Base-by-base conservation (phyloP, 371 early-diverging fungal genomes). In the Smittium mucronatum region DNA sequence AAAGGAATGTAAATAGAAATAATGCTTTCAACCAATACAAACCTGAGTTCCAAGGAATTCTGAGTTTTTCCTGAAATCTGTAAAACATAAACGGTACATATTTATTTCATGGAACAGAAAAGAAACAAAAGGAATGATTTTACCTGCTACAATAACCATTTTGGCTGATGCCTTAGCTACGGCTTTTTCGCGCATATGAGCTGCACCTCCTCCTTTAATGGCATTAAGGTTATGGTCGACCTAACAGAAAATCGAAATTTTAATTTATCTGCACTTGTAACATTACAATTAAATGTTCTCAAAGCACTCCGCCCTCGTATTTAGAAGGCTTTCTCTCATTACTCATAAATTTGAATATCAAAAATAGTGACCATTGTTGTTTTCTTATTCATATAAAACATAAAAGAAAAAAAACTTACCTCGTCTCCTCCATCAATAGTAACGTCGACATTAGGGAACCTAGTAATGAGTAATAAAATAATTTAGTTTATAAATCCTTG, bases 391-490 rank as follows among this genome's bases (percentile, higher is more conserved):
- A n/a, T n/a, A n/a, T n/a, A n/a, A n/a, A n/a, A n/a, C n/a, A n/a
- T n/a, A n/a, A n/a, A 73, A 69, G 80, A 66, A 15, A 30, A 30
- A 31, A 74, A 21, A 70, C 76, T 78, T 70, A 86, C 89, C 80
- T 95, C 95, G 77, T 95, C 95, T 1, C 91, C 93, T 30, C 96
- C 94, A 70, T 95, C 96, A 65, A 95, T 89, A 28, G 92, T 88
- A 21, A 95, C 83, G 74, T 94, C 94, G 66, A 95, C 83, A 17
- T 75, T 71, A 0, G 89, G 82, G 71, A 79, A 83, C 64, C 85
- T 82, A 69, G n/a, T 25, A 58, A 17, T 61, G 58, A 5, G 59
- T 36, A 21, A 73, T 68, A 25, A 72, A 74, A 26, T 69, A 73
- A 26, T 68, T 68, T n/a, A n/a, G n/a, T n/a, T n/a, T n/a, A n/a